A percentile compares a stretch with the other conserved stretches of the same genome.
Conservation (phyloP, 495 filamentous ascomycete genomes). For the Aspergillus incahuasiensis region DNA sequence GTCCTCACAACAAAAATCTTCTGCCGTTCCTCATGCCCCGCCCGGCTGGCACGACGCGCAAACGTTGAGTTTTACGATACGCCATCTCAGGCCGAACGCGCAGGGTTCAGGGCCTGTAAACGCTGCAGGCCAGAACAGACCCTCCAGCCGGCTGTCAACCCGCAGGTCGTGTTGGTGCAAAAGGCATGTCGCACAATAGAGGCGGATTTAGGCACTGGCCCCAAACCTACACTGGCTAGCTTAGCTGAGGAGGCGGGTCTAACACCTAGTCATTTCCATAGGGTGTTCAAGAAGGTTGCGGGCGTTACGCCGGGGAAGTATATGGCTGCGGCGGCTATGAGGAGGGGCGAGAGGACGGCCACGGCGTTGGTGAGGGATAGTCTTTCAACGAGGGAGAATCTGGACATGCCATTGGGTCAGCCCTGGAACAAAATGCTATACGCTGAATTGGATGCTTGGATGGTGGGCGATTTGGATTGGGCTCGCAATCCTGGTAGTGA, state of each 20-base stretch:
- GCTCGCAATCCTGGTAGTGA: not conserved
- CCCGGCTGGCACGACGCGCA: slow-evolving; percentile 56
- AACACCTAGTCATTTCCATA: slow-evolving; percentile 59
- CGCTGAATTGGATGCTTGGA: not conserved
- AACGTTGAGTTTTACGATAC: slow-evolving; percentile 58
- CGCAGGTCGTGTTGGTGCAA: slow-evolving; percentile 39
- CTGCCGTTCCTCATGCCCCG: slow-evolving; percentile 58
- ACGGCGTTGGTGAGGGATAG: slow-evolving; percentile 3
- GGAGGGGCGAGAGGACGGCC: not conserved
- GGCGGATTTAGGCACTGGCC: slow-evolving; percentile 21
- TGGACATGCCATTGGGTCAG: slow-evolving; percentile 4
- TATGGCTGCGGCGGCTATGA: slow-evolving; percentile 14
- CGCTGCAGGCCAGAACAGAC: slow-evolving; percentile 55
- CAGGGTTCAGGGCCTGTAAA: slow-evolving; percentile 60
- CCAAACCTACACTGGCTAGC: slow-evolving; percentile 42
- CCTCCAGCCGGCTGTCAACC: slow-evolving; percentile 33
- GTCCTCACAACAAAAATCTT: slow-evolving; percentile 61
- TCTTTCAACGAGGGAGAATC: not conserved
- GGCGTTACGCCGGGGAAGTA: slow-evolving; percentile 61
- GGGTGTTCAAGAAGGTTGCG: slow-evolving; percentile 55
- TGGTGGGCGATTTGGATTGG: slow-evolving; percentile 6
- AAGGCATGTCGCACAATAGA: slow-evolving; percentile 39
- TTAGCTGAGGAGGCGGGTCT: slow-evolving; percentile 51
- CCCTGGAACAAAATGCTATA: slow-evolving; percentile 14
- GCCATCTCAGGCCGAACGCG: slow-evolving; percentile 48